Percentiles rank a stretch among this genome's conserved stretches.
Conservation (phyloP, 805 yeast genomes). For the Komagataella kurtzmanii region DNA sequence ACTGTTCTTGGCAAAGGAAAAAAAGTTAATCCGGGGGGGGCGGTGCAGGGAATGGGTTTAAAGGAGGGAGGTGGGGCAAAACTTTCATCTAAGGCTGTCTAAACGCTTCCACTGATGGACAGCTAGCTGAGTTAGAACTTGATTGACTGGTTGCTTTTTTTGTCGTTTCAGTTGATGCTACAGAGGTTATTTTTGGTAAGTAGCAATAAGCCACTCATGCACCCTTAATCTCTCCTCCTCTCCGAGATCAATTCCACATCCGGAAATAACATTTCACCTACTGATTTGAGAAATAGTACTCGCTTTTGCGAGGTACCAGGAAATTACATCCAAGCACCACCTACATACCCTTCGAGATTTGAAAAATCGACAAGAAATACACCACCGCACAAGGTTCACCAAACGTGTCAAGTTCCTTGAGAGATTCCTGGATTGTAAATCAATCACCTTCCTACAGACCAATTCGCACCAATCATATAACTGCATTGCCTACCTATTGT, state of each 20-base stretch:
- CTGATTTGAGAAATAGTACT: not conserved
- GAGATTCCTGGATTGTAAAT: not conserved
- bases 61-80: too few species aligned
- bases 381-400: not conserved
- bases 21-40: not conserved
- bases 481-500: not conserved
- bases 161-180: too few species aligned
- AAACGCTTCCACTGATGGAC: too few species aligned
- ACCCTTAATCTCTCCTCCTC: not conserved
- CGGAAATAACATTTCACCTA: not conserved
- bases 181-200: too few species aligned
- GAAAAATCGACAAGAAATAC: not conserved
- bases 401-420: not conserved
- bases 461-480: not conserved
- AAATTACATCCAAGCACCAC: not conserved
- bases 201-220: too few species aligned
- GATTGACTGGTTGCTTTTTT: too few species aligned
- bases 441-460: not conserved
- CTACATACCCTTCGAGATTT: not conserved
- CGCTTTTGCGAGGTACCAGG: too few species aligned
- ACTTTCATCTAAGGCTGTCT: too few species aligned
- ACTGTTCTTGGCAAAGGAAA: not conserved
- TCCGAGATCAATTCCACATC: not conserved
- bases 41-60: too few species aligned
- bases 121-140: too few species aligned